These are phyloP conservation scores for Kondoa malvinella DNA, from an alignment of 768 basidiomycete genomes.

Conservation along the genomic window DNA sequence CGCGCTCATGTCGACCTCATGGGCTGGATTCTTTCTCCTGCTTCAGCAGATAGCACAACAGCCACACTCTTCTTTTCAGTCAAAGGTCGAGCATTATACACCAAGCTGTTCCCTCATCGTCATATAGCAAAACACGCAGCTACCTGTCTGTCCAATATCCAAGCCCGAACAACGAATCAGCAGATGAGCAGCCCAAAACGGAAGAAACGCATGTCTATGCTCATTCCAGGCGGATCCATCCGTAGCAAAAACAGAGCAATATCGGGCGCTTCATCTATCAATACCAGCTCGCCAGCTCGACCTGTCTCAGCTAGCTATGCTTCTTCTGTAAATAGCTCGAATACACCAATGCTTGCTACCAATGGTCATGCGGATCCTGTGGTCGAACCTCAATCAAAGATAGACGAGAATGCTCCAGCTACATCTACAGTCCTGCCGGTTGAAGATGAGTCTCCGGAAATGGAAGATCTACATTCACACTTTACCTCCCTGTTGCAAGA, in stretches of 20 bases:
- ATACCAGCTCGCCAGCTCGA: background rate
- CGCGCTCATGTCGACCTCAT: background rate
- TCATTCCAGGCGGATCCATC: background rate
- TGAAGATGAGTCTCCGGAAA: background rate
- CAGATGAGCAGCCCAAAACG: background rate
- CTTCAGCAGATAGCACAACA: background rate
- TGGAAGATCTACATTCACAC: background rate
- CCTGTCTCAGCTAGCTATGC: background rate
- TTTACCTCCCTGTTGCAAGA: background rate
- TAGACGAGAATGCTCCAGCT: background rate
- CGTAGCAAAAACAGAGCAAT: background rate
- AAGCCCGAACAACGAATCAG: background rate
- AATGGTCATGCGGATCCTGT: background rate
- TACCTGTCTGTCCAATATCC: background rate
- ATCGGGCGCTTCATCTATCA: background rate
- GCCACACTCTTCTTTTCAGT: background rate
- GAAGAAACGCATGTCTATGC: background rate
- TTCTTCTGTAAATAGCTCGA: background rate
- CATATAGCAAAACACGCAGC: background rate
- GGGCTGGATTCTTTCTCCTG: background rate
- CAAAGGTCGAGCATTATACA: background rate
- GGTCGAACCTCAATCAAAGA: background rate
- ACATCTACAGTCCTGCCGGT: background rate
- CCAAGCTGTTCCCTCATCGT: background rate
- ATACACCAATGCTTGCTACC: background rate